Percentiles rank a stretch among this genome's conserved stretches.
phyloP scores from a whole-genome alignment of 805 yeast species.

The Wickerhamomyces kurtzmanii region DNA sequence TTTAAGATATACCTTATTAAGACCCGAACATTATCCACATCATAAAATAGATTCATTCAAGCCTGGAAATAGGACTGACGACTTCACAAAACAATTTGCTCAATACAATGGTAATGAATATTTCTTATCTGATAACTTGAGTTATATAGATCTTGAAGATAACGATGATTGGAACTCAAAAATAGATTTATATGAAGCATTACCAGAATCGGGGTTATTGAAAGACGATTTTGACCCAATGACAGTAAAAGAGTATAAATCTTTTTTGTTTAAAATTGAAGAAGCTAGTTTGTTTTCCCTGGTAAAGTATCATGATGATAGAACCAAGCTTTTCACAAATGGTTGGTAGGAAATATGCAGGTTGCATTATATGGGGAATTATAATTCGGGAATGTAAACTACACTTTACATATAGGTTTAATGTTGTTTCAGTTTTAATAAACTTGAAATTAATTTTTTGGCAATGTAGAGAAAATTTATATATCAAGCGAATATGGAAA shows the following conservation, averaged over 20 bases:
- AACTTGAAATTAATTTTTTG: too few relatives aligned
- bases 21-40: constrained; percentile 13
- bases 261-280: too few relatives aligned
- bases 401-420: too few relatives aligned
- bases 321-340: too few relatives aligned
- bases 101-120: neutral
- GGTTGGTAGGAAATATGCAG: too few relatives aligned
- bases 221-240: constrained; percentile 7
- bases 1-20: constrained; percentile 7
- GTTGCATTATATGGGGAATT: too few relatives aligned
- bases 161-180: neutral
- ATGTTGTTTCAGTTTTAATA: too few relatives aligned
- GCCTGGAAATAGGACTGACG: neutral
- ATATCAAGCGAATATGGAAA: too few relatives aligned
- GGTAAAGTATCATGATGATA: too few relatives aligned
- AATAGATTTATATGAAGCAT: constrained; percentile 1
- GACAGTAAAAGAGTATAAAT: neutral
- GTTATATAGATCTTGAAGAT: constrained; percentile 1
- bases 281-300: too few relatives aligned
- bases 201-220: constrained; percentile 6
- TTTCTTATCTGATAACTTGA: constrained; percentile 1
- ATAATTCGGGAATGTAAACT: too few relatives aligned
- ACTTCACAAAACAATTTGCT: constrained; percentile 2
- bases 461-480: too few relatives aligned
- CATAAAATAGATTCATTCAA: neutral